These are phyloP conservation scores for Coemansia sp. DNA, from an alignment of 192 early-diverging fungal species.

Conservation along the genomic window DNA sequence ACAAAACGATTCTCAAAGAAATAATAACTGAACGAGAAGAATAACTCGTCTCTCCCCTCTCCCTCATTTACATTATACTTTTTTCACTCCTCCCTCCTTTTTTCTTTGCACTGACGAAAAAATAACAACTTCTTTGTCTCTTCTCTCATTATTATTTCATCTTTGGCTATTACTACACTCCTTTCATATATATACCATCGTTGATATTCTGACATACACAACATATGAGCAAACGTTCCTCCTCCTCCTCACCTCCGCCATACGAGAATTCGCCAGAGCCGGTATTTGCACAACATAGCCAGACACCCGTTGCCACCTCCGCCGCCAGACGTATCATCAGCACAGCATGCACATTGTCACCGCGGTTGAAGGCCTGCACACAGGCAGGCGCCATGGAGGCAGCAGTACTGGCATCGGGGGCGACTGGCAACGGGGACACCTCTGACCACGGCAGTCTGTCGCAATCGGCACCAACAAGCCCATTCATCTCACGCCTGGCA, in stretches of 20 bases:
- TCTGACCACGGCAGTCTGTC: conserved; percentile 10
- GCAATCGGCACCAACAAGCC: conserved; percentile 42
- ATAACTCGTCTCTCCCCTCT: too few relatives aligned
- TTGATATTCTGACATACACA: background rate
- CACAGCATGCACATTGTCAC: background rate
- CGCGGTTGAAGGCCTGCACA: background rate
- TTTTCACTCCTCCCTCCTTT: conserved; percentile 3
- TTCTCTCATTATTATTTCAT: background rate
- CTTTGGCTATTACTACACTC: too few relatives aligned
- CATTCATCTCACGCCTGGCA: background rate
- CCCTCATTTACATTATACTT: background rate
- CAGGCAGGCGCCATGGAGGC: background rate
- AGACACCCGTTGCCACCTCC: background rate
- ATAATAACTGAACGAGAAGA: too few relatives aligned
- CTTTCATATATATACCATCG: too few relatives aligned
- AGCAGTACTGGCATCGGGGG: too few relatives aligned
- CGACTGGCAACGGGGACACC: background rate
- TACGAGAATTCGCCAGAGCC: background rate
- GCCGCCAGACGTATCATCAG: background rate
- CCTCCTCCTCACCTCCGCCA: background rate
- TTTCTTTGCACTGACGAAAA: background rate
- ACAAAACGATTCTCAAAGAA: too few relatives aligned
- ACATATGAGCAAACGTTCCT: conserved; percentile 1
- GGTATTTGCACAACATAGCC: background rate
- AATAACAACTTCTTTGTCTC: background rate